A percentile compares a stretch with the other conserved stretches of the same genome.
Conservation (phyloP, 2,329 filamentous ascomycete species). For the Albifimbria verrucaria region DNA sequence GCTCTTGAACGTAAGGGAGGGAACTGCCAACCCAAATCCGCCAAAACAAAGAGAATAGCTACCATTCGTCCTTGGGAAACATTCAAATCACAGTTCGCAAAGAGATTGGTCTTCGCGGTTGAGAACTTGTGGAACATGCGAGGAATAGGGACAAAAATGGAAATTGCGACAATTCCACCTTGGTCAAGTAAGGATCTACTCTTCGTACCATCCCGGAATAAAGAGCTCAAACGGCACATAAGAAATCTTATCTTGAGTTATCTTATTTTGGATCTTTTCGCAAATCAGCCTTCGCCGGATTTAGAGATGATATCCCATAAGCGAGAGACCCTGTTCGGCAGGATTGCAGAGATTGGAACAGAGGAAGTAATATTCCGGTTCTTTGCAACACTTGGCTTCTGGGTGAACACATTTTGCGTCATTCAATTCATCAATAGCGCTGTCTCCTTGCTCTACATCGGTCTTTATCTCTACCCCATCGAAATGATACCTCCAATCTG, state of each 20-base stretch:
- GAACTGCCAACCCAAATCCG: too few relatives aligned
- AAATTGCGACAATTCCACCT: conserved; percentile 6
- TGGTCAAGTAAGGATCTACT: conserved; percentile 2
- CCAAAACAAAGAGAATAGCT: too few relatives aligned
- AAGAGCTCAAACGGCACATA: conserved; percentile 8
- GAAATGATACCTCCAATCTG: conserved; percentile 14
- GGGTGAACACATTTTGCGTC: conserved; percentile 16
- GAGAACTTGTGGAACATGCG: conserved; percentile 15
- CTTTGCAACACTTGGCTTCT: conserved; percentile 12
- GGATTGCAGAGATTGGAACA: conserved; percentile 1
- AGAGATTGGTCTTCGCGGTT: conserved; percentile 6
- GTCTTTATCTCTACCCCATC: conserved; percentile 8
- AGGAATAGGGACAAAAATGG: conserved; percentile 8
- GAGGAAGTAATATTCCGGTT: conserved; percentile 12
- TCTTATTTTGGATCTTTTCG: conserved; percentile 13
- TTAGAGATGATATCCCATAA: conserved; percentile 8
- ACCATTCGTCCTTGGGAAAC: too few relatives aligned
- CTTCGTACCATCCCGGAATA: conserved; percentile 6
- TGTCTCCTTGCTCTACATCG: conserved; percentile 7
- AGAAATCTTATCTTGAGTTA: conserved; percentile 8
- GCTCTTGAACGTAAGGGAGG: too few relatives aligned
- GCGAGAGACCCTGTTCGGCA: conserved; percentile 8
- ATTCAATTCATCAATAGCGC: conserved; percentile 15
- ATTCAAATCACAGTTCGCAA: background rate
- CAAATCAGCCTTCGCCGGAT: conserved; percentile 9